These are phyloP conservation scores for Candida caryicola DNA, from an alignment of 805 yeast genomes.

Conservation along the genomic window DNA sequence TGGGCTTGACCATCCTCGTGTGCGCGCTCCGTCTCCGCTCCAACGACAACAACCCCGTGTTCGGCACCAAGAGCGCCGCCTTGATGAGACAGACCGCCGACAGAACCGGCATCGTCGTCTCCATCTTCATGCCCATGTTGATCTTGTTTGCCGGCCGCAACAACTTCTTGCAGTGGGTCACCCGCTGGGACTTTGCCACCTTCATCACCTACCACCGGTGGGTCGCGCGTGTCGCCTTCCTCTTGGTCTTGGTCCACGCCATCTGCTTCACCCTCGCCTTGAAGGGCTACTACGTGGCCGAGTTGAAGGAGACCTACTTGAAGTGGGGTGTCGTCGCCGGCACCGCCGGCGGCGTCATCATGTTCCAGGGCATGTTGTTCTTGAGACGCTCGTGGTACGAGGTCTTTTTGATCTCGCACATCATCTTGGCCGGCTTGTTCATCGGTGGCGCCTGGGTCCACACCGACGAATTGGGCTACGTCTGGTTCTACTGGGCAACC, in stretches of 20 bases:
- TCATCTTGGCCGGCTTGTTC: conserved; percentile 49
- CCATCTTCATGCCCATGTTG: conserved; percentile 26
- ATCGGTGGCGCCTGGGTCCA: conserved; percentile 50
- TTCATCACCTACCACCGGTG: conserved; percentile 23
- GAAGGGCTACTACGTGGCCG: conserved; percentile 12
- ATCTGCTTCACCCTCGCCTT: conserved; percentile 14
- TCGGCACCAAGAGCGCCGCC: conserved; percentile 7
- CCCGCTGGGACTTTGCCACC: conserved; percentile 12
- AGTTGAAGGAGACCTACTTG: conserved; percentile 19
- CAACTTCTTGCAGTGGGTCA: conserved; percentile 16
- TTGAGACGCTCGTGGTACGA: conserved; percentile 50
- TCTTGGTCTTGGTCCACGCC: conserved; percentile 18
- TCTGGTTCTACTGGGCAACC: conserved; percentile 28
- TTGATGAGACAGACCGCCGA: conserved; percentile 38
- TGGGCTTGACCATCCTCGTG: conserved; percentile 16
- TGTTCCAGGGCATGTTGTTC: conserved; percentile 45
- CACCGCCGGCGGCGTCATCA: conserved; percentile 36
- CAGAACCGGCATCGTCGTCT: conserved; percentile 49
- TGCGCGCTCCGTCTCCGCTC: conserved; percentile 9
- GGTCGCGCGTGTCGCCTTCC: conserved; percentile 17
- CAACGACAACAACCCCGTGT: conserved; percentile 15
- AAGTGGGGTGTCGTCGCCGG: conserved; percentile 29
- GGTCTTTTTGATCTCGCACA: conserved; percentile 55
- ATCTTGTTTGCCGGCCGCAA: conserved; percentile 24
- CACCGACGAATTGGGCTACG: conserved; percentile 32